Evolutionary conservation across 2,329 filamentous ascomycete genomes (phyloP), one percentile per base, ranked within the genome.

Genomic region (Thermoascus crustaceus): DNA sequence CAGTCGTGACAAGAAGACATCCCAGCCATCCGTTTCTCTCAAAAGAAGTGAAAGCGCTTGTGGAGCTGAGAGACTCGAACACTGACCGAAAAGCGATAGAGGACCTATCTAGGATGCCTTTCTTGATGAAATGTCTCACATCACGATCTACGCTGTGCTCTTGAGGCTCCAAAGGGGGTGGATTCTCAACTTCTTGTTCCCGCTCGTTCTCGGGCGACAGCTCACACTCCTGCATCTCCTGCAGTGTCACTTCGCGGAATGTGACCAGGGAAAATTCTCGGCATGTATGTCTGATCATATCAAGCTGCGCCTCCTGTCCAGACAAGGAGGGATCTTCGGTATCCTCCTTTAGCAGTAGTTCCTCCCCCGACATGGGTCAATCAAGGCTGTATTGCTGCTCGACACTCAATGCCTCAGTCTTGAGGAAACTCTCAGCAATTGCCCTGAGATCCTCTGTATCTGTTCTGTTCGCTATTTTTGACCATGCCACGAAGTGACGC

Each of bases 181-280:
- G 71, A 1, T 57, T 62, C 43, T 82, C 62, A 0, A 73, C 45
- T 30, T 81, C 58, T 18, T 71, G 58, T 42, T 83, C 75, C 0
- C 72, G 67, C 40, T 85, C 79, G 0, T 75, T 75, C 0, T 73
- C 65, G 0, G 85, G 59, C 4, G 29, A 26, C 3, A 42, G 22
- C 42, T 84, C 80, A 0, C 79, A 66, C 48, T 85, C 80, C 43
- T 84, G 77, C 38, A 85, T 80, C 47, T 83, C 77, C 2, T 73
- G 62, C 4, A 82, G 52, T 0, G 57, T 57, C 0, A 61, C 57
- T 1, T 58, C 46, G 1, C 52, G 44, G 19, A 65, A 47, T 2
- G 55, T 43, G 0, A 40, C 29, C 1, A 54, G 42, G 1, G 50
- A 52, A 30, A 68, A 64, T 4, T 66, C 51, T 2, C 39, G 30